These are phyloP conservation scores for Myrica gale DNA, from an alignment of 306 rosid genomes.

Conservation along the genomic window DNA sequence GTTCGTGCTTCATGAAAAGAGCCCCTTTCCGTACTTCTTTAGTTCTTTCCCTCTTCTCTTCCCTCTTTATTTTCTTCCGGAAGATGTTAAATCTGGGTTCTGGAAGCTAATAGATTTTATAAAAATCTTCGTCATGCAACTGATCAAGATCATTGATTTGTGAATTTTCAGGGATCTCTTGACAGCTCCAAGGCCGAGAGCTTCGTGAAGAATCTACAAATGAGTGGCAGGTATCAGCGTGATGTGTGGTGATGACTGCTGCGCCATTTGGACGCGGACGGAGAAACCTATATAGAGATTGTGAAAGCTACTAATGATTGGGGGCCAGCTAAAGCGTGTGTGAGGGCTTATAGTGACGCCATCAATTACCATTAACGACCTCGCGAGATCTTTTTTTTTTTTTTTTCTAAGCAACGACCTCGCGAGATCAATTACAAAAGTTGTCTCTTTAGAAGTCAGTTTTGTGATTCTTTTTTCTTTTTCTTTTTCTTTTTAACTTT, in stretches of 20 bases:
- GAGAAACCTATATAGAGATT: slow-evolving; percentile 11
- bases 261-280: neutral
- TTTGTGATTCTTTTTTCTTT: slow-evolving; percentile 42
- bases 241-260: slow-evolving; percentile 78
- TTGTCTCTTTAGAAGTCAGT: slow-evolving; percentile 24
- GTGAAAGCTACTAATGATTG: slow-evolving; percentile 20
- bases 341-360: slow-evolving; percentile 27
- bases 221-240: slow-evolving; percentile 82
- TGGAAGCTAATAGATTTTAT: neutral
- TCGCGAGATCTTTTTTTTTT: neutral
- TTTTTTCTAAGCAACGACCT: too few species aligned
- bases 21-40: neutral
- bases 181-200: slow-evolving; percentile 87
- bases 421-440: slow-evolving; percentile 7
- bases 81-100: neutral
- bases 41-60: neutral
- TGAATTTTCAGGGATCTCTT: slow-evolving; percentile 73
- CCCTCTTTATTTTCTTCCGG: neutral
- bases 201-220: slow-evolving; percentile 88
- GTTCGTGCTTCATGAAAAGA: neutral
- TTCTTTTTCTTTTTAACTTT: neutral
- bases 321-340: slow-evolving; percentile 26
- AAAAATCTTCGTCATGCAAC: neutral
- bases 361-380: slow-evolving; percentile 24
- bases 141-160: slow-evolving; percentile 19